A percentile compares a stretch with the other conserved stretches of the same genome.
Conservation (phyloP, 106 monocot genomes). For the Agapanthus africanus region DNA sequence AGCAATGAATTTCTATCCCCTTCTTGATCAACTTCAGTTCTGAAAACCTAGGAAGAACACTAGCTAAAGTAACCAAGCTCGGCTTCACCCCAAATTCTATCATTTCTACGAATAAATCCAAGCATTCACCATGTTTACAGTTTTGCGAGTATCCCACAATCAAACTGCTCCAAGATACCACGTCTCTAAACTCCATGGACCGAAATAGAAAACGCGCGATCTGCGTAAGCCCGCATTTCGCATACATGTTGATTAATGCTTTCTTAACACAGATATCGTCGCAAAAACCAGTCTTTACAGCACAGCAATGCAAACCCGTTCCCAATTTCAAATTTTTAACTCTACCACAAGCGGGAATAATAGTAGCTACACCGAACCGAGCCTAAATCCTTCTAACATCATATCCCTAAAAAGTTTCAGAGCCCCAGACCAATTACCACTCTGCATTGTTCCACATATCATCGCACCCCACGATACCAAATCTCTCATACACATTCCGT, state of each 20-base stretch:
- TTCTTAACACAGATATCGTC: slow-evolving; percentile 43
- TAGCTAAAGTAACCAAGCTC: slow-evolving; percentile 34
- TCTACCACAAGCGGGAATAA: slow-evolving; percentile 49
- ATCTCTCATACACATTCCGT: slow-evolving; percentile 28
- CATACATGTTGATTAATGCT: slow-evolving; percentile 61
- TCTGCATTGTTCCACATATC: slow-evolving; percentile 31
- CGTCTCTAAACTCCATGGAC: slow-evolving; percentile 32
- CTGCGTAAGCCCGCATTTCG: slow-evolving; percentile 30
- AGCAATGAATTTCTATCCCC: slow-evolving; percentile 45
- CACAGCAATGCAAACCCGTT: slow-evolving; percentile 38
- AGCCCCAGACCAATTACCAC: slow-evolving; percentile 11
- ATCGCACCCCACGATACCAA: slow-evolving; percentile 35
- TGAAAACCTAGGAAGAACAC: slow-evolving; percentile 34
- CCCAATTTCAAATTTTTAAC: slow-evolving; percentile 23
- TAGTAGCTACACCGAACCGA: slow-evolving; percentile 43
- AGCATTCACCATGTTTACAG: slow-evolving; percentile 11
- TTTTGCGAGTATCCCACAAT: slow-evolving; percentile 61
- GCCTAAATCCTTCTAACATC: slow-evolving; percentile 13
- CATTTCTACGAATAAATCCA: slow-evolving; percentile 32
- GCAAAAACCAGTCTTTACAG: slow-evolving; percentile 23
- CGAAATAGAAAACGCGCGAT: slow-evolving; percentile 20
- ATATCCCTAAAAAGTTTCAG: slow-evolving; percentile 31
- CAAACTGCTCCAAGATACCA: slow-evolving; percentile 56
- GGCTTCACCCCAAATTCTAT: slow-evolving; percentile 22
- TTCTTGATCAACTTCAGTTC: slow-evolving; percentile 14